Evolutionary conservation across 2,329 filamentous ascomycete genomes (phyloP), one percentile per base, ranked within the genome.

Genomic region (Fusarium palustre): DNA sequence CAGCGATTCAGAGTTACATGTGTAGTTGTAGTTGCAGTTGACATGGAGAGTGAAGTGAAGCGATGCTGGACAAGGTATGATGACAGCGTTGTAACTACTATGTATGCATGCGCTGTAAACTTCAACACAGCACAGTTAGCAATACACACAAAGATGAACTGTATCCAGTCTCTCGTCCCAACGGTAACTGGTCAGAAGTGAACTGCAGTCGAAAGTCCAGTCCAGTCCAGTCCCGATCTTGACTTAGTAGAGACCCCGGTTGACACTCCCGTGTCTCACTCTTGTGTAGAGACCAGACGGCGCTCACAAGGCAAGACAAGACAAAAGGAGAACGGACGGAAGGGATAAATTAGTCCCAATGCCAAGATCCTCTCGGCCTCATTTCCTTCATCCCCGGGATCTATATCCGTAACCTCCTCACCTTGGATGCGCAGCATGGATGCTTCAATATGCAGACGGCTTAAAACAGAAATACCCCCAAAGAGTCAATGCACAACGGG

Each of bases 181-280:
- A 33, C 45, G 56, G 49, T 34, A 36, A 15, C 36, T 39, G 20
- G 5, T 39, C 36, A 39, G 11, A 45, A 63, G 49, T 47, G 31
- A 43, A 39, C 31, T 41, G 36, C 9, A 33, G 30, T 34, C 20
- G 12, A 34, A 33, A n/a, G n/a, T n/a, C n/a, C n/a, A n/a, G 15
- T 18, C 30, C 22, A 38, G 43, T 61, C 43, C 55, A 61, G n/a
- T 38, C 48, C 57, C 59, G 71, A 74, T 74, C 66, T 75, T 25
- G 33, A 50, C 33, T 50, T 39, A 28, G 47, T 28, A 50, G 18
- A 28, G 46, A 66, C 65, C 73, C 71, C 64, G 39, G 73, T 72
- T 75, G 73, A 75, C 73, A 75, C 73, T 75, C 73, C 73, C 73
- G 73, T 75, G 73, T 75, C 73, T 75, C 73, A 75, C 73, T 64